Conservation (phyloP, 441 rosid species). For the Codiaeum variegatum region DNA sequence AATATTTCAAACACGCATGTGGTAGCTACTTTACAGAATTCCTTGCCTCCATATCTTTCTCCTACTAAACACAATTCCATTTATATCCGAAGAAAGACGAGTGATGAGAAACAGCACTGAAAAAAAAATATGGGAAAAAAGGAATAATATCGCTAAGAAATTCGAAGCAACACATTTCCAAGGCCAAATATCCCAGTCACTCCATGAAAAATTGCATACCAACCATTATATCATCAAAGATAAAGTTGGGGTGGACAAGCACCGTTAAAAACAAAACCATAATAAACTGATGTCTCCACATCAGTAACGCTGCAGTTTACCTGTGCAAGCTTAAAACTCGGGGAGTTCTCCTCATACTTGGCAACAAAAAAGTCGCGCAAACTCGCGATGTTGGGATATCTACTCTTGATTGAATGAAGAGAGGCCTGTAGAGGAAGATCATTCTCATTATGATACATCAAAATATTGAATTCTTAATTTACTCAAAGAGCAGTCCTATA, state of each 20-base stretch:
- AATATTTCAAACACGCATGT: neutral
- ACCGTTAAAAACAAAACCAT: neutral
- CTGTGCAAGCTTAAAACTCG: constrained; percentile 95
- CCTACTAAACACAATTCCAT: neutral
- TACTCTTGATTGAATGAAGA: constrained; percentile 95
- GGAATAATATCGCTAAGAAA: no score
- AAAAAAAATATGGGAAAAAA: neutral
- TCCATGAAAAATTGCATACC: neutral
- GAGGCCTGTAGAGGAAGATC: constrained; percentile 62
- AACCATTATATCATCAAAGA: neutral
- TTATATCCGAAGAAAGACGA: neutral
- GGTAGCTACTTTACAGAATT: neutral
- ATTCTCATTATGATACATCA: constrained; percentile 14
- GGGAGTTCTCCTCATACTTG: constrained; percentile 77
- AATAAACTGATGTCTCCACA: neutral
- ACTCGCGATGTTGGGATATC: constrained; percentile 83
- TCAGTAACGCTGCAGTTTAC: constrained; percentile 34
- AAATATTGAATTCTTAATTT: constrained; percentile 9
- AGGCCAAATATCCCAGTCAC: neutral
- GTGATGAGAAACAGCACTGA: neutral
- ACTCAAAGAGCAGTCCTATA: constrained; percentile 17
- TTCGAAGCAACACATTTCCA: neutral
- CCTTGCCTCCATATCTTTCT: neutral
- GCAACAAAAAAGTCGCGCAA: constrained; percentile 88
- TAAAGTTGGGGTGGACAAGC: neutral